Conservation (phyloP, 129 eudicot genomes). For the Ambrosia trifida region DNA sequence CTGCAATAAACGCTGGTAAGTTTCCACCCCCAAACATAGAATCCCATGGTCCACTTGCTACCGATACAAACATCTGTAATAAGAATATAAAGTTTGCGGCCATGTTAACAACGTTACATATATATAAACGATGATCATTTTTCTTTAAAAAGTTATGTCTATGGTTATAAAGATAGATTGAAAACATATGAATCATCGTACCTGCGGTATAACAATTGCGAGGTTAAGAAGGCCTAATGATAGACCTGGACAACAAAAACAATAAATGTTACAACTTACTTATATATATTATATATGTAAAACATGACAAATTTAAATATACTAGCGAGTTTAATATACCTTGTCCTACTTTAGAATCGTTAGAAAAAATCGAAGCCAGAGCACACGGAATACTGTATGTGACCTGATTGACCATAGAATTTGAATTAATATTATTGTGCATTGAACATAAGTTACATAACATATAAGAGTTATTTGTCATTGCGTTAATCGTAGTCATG, state of each 20-base stretch:
- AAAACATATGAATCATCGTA: not conserved
- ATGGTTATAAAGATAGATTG: not conserved
- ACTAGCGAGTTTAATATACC: not conserved
- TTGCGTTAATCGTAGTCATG: too few species aligned
- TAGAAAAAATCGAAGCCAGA: conserved; percentile 6
- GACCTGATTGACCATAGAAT: not conserved
- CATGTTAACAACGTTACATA: not conserved
- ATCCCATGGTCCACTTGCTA: conserved; percentile 10
- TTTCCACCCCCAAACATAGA: not conserved
- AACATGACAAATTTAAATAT: not conserved
- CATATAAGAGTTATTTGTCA: too few species aligned
- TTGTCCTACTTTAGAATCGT: conserved; percentile 5
- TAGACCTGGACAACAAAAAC: not conserved
- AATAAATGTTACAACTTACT: not conserved
- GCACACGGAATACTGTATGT: conserved; percentile 10
- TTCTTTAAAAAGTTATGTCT: not conserved
- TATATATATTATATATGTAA: not conserved
- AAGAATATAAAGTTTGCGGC: not conserved
- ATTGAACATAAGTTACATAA: too few species aligned
- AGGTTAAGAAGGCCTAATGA: not conserved
- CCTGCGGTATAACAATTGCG: not conserved
- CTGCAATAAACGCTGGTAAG: conserved; percentile 13
- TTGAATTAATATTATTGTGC: too few species aligned
- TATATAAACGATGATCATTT: not conserved
- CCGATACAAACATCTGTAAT: conserved; percentile 1